Conservation (phyloP, 768 basidiomycete species). For the Exidia glandulosa region DNA sequence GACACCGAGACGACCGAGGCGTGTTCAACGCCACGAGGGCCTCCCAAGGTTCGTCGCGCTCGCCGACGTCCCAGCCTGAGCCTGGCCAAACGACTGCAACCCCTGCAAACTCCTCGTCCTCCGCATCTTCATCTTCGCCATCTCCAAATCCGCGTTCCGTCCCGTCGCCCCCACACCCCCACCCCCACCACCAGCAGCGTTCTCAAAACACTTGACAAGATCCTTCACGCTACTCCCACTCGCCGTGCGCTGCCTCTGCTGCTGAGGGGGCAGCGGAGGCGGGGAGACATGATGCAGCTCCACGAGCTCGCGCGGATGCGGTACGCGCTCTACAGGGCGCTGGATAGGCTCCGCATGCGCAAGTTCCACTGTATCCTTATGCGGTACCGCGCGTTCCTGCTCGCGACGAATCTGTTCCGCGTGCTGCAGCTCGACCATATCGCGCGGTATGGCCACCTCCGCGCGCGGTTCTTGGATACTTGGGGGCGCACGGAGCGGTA, state of each 20-base stretch:
- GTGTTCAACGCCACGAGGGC: background rate
- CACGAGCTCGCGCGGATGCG: constrained; percentile 22
- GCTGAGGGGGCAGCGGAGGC: constrained; percentile 17
- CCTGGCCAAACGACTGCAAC: background rate
- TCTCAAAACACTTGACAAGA: constrained; percentile 53
- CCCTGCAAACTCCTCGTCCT: background rate
- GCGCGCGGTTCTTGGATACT: background rate
- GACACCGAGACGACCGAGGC: too few relatives aligned
- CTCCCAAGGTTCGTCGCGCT: background rate
- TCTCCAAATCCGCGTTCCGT: background rate
- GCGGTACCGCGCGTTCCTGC: background rate
- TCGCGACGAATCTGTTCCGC: background rate
- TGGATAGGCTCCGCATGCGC: background rate
- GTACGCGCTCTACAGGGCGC: background rate
- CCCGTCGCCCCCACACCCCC: background rate
- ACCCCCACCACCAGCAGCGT: background rate
- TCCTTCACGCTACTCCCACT: constrained; percentile 68
- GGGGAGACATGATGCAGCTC: constrained; percentile 40
- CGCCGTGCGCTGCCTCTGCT: constrained; percentile 34
- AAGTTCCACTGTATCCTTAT: background rate
- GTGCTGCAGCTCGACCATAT: background rate
- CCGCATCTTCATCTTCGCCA: background rate
- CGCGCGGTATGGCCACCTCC: background rate
- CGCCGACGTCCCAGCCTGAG: background rate
- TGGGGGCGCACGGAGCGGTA: background rate